Percentiles rank a stretch among this genome's conserved stretches.
Evolutionary conservation across 192 early-diverging fungal genomes (phyloP).

Genomic region (Coemansia sp.): DNA sequence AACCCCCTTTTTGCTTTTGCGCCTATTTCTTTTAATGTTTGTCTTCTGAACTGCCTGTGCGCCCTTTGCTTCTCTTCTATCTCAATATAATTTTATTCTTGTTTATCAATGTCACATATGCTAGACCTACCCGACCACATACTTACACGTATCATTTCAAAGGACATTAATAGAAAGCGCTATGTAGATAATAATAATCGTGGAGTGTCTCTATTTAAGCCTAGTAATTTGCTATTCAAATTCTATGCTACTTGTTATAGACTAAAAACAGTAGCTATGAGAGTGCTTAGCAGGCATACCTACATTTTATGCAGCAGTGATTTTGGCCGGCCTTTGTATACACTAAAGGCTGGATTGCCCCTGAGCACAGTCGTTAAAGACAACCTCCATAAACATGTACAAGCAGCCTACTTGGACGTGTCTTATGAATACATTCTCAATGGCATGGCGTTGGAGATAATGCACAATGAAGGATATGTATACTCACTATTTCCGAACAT

Average conservation of each 20-base stretch:
- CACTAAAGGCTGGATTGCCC: neutral
- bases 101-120: neutral
- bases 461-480: neutral
- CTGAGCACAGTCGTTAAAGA: neutral
- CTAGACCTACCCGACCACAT: neutral
- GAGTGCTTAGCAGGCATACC: neutral
- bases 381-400: neutral
- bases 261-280: neutral
- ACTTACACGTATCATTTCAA: neutral
- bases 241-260: neutral
- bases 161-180: neutral
- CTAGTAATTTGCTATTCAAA: neutral
- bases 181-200: neutral
- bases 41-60: neutral
- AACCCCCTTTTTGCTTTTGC: neutral
- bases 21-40: neutral
- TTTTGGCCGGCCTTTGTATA: neutral
- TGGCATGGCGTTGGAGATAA: neutral
- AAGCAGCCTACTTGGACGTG: neutral
- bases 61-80: neutral
- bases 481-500: neutral
- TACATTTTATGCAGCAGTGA: slow-evolving; percentile 4
- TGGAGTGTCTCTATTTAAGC: neutral
- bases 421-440: neutral
- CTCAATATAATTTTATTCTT: neutral